Percentiles rank a stretch among this genome's conserved stretches.
These are phyloP conservation scores for Bacidia gigantensis DNA, from an alignment of 495 filamentous ascomycete genomes.

Conservation along the genomic window DNA sequence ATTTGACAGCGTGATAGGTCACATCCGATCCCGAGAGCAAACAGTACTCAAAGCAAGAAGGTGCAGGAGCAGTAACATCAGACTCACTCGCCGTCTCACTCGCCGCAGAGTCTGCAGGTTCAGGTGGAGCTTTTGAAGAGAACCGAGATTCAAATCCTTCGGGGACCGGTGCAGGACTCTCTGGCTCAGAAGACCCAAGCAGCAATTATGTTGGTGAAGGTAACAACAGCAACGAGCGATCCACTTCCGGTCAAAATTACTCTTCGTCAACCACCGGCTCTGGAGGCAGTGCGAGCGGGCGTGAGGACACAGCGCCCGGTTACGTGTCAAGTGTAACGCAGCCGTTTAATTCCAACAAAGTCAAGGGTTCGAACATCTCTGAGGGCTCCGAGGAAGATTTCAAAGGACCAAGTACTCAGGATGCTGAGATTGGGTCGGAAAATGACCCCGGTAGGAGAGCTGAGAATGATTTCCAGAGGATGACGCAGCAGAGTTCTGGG, in stretches of 20 bases:
- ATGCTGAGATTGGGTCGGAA: conserved; percentile 40
- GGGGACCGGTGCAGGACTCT: conserved; percentile 8
- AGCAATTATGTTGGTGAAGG: neutral
- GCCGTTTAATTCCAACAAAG: conserved; percentile 28
- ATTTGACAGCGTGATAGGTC: conserved; percentile 16
- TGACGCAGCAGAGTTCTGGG: conserved; percentile 27
- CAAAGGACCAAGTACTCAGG: conserved; percentile 45
- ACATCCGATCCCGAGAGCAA: conserved; percentile 36
- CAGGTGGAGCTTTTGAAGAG: conserved; percentile 37
- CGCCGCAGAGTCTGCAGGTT: conserved; percentile 44
- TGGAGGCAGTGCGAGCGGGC: conserved; percentile 20
- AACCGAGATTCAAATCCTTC: conserved; percentile 36
- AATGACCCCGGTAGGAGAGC: conserved; percentile 50
- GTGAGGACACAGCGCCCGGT: conserved; percentile 28
- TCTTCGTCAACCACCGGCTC: conserved; percentile 20
- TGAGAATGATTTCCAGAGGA: conserved; percentile 33
- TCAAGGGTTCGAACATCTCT: conserved; percentile 41
- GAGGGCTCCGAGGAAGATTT: conserved; percentile 34
- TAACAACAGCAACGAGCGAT: conserved; percentile 10
- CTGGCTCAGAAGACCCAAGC: neutral
- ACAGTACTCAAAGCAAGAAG: conserved; percentile 34
- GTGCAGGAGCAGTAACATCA: conserved; percentile 40
- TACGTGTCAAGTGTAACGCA: conserved; percentile 31
- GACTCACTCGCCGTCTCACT: no score
- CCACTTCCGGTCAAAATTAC: conserved; percentile 1